Base-by-base conservation (phyloP, 306 rosid species). In the Lathyrus oleraceus region DNA sequence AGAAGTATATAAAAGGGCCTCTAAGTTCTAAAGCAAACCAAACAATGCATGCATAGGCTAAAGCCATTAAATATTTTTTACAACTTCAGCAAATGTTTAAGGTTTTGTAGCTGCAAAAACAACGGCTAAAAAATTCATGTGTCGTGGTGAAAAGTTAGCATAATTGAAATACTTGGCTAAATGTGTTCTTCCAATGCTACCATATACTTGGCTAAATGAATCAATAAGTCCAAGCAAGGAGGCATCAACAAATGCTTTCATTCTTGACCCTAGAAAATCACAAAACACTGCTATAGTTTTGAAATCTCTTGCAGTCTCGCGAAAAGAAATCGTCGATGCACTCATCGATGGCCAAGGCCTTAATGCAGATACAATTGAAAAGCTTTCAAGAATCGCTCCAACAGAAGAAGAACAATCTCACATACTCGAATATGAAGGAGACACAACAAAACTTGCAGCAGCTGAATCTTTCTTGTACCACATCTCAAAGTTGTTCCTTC, bases 401-500 rank as follows among this genome's bases (percentile, higher is more conserved):
- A 79, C 87, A 28, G 81, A 84, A 69, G 96, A 91, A 76, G 99
- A 95, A 61, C 83, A 86, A 53, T 78, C 92, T 14, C 66, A 70
- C 10, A 87, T 89, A 51, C 87, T 91, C 17, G 80, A 79, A 53
- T 89, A 67, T 51, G 44, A 60, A 15, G 99, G 86, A 81, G 91
- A 95, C 63, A 83, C 87, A 4, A 21, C 73, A 65, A 81, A 49
- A 54, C 96, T 95, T 51, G 92, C 99, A 21, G 82, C 79, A 45
- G 97, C 96, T 3, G 99, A 95, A 65, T 59, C 86, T 48, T 95
- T 91, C 91, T 87, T 89, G n/a, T 82, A 65, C 76, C 79, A 82
- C 77, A 63, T 91, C 23, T 95, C 65, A 81, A 82, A 65, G 84
- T 84, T 6, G 90, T 95, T 73, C 99, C 99, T 20, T 81, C 96